These are phyloP conservation scores for Aspergillus thermomutatus DNA, from an alignment of 2,329 filamentous ascomycete genomes.

Conservation along the genomic window DNA sequence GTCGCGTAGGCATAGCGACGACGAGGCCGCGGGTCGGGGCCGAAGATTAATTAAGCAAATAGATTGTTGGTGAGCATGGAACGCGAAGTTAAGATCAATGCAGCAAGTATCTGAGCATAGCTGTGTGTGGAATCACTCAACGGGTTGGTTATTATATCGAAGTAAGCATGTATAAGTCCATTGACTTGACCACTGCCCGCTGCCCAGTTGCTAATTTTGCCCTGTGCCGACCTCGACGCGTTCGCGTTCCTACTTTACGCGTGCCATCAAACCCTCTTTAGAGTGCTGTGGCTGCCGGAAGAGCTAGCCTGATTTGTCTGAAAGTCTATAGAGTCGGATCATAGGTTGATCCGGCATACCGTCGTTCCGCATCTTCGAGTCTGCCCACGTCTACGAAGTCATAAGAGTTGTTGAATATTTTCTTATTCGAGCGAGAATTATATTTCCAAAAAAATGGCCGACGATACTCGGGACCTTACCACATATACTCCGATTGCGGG, in stretches of 20 bases:
- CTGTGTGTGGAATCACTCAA: not conserved
- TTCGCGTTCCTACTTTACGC: slow-evolving; percentile 34
- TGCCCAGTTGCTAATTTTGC: slow-evolving; percentile 14
- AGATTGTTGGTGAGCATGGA: slow-evolving; percentile 22
- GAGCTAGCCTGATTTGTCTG: slow-evolving; percentile 14
- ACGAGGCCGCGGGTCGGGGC: slow-evolving; percentile 23
- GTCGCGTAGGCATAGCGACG: slow-evolving; percentile 46
- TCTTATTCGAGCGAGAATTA: slow-evolving; percentile 1
- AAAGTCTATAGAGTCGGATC: not conserved
- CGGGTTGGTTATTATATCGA: slow-evolving; percentile 1
- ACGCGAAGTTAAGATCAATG: slow-evolving; percentile 8
- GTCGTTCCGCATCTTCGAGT: not conserved
- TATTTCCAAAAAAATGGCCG: slow-evolving; percentile 33
- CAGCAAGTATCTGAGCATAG: slow-evolving; percentile 9
- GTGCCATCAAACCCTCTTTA: slow-evolving; percentile 14
- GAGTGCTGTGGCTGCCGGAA: slow-evolving; percentile 16
- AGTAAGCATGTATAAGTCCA: slow-evolving; percentile 7
- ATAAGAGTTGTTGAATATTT: slow-evolving; percentile 3
- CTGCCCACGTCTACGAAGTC: not conserved
- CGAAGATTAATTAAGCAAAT: slow-evolving; percentile 18
- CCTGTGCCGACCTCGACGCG: slow-evolving; percentile 25
- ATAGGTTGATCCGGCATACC: not conserved
- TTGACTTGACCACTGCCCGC: slow-evolving; percentile 8
- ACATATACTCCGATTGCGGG: slow-evolving; percentile 9
- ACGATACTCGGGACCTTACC: slow-evolving; percentile 33